Base-by-base conservation (phyloP, 129 eudicot species). In the Glebionis coronaria region DNA sequence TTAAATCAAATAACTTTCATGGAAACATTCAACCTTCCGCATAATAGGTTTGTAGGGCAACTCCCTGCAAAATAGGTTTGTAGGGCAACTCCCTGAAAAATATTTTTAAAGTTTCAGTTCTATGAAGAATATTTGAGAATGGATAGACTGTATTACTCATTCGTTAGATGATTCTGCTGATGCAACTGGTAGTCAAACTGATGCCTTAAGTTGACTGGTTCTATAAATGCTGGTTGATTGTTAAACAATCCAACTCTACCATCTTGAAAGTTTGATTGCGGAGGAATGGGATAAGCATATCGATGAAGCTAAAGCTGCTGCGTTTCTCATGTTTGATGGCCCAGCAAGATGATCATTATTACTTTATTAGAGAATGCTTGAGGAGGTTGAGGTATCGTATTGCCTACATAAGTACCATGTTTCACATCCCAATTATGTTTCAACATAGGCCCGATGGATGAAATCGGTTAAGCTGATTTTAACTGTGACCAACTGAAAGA, bases 401-500 rank as follows among this genome's bases (percentile, higher is more conserved):
- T 76, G 67, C 68, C 72, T 68, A 68, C 69, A 73, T 60, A 76
- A 68, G 68, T 57, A 20, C 63, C 74, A 46, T 66, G 75, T 63
- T 76, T 77, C 42, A 69, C 77, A 67, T 76, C 84, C 87, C 84
- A 79, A 47, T 78, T 82, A 64, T 76, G 78, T 73, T 76, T 60
- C 72, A 59, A 63, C 77, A 64, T 63, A 59, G 69, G 61, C 79
- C 68, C 65, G 56, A 29, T 31, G 52, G 38, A 27, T 52, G 23
- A 18, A 62, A 63, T 55, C 19, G 40, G 52, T 27, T 60, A 21
- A 44, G 55, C 52, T 31, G 82, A 52, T 72, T 47, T 76, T 29
- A 65, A 46, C 52, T 31, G 61, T 67, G 76, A 74, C 51, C 49
- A 65, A 72, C 81, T 75, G 87, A 76, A 68, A 76, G 46, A 38